These are phyloP conservation scores for Apiotrichum siamense DNA, from an alignment of 1,284 basidiomycete species.

Conservation along the genomic window DNA sequence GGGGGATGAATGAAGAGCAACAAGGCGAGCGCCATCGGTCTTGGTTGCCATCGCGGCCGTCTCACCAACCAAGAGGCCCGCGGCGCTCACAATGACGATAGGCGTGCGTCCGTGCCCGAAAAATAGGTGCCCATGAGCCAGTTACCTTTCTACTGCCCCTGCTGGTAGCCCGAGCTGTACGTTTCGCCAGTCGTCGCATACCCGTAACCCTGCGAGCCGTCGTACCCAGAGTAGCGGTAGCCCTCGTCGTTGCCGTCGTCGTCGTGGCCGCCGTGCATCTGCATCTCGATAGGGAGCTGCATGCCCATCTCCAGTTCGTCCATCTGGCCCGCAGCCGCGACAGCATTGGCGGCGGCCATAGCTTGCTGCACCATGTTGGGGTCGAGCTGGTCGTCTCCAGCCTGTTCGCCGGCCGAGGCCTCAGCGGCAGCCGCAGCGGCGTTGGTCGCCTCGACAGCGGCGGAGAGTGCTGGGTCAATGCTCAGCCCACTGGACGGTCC, in stretches of 20 bases:
- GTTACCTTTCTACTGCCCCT: background rate
- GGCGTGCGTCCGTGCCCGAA: too few species aligned
- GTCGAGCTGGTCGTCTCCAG: background rate
- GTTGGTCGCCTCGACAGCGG: background rate
- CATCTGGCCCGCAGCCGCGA: conserved; percentile 33
- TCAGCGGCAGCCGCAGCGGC: background rate
- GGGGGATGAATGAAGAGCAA: too few species aligned
- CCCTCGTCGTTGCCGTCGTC: conserved; percentile 20
- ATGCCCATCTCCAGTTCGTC: conserved; percentile 47
- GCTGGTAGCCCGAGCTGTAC: conserved; percentile 1
- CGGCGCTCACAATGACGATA: too few species aligned
- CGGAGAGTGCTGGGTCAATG: background rate
- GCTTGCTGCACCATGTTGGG: conserved; percentile 44
- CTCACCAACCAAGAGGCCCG: too few species aligned
- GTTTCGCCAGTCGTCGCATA: background rate
- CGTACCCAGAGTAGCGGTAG: conserved; percentile 1
- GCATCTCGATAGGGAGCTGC: conserved; percentile 45
- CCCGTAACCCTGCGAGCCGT: conserved; percentile 1
- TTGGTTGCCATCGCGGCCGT: too few species aligned
- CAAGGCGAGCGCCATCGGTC: too few species aligned
- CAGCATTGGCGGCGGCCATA: conserved; percentile 29
- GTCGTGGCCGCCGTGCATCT: conserved; percentile 37
- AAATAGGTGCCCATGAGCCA: background rate
- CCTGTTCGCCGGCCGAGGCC: background rate
- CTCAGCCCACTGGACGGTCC: background rate